Conservation (phyloP, 768 basidiomycete genomes). For the Xerocomellus amylosporus region DNA sequence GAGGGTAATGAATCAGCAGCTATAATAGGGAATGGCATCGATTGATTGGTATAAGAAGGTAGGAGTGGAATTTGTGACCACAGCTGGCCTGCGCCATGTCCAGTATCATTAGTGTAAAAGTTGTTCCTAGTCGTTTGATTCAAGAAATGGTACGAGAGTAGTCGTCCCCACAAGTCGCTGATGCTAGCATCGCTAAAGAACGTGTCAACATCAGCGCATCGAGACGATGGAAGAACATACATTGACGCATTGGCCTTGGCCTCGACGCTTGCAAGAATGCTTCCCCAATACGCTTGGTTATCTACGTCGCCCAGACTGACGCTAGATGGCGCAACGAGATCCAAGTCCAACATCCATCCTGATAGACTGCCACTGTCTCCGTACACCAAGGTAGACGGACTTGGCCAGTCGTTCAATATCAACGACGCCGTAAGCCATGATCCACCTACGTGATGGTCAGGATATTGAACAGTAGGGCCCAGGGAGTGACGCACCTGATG, state of each 20-base stretch:
- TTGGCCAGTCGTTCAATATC: conserved; percentile 62
- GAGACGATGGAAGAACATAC: conserved; percentile 34
- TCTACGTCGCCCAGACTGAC: conserved; percentile 40
- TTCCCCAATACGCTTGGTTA: conserved; percentile 55
- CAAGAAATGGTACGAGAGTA: conserved; percentile 71
- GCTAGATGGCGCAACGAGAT: conserved; percentile 55
- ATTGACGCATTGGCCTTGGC: conserved; percentile 54
- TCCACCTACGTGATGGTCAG: conserved; percentile 42
- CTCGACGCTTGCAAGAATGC: conserved; percentile 51
- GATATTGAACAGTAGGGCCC: neutral
- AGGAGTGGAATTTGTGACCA: conserved; percentile 58
- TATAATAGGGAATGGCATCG: conserved; percentile 67
- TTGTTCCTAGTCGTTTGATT: conserved; percentile 58
- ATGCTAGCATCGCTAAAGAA: conserved; percentile 56
- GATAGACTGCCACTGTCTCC: conserved; percentile 47
- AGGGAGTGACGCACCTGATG: conserved; percentile 48
- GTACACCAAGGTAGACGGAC: conserved; percentile 52
- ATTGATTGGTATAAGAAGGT: conserved; percentile 47
- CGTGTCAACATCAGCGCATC: neutral
- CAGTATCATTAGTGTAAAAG: conserved; percentile 56
- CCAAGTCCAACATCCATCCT: conserved; percentile 58
- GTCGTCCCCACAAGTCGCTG: conserved; percentile 61
- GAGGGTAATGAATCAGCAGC: conserved; percentile 52
- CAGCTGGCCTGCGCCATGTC: conserved; percentile 71
- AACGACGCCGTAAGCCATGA: conserved; percentile 69